Evolutionary conservation across 371 early-diverging fungal genomes (phyloP).

Genomic region (Sporodiniella umbellata): DNA sequence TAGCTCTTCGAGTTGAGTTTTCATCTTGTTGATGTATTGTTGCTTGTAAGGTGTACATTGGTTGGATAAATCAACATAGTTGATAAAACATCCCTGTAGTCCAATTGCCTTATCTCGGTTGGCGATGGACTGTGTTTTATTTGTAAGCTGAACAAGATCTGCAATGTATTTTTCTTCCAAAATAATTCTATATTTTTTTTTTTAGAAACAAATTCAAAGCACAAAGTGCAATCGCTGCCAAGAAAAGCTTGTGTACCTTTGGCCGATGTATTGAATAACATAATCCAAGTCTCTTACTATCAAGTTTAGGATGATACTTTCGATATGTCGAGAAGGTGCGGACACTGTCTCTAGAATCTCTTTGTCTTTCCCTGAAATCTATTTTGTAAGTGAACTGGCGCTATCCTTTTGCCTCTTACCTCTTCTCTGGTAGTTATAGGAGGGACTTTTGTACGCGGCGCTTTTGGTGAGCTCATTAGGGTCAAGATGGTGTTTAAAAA

Average conservation of each 20-base stretch:
- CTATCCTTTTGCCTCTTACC: background rate
- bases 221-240: no score
- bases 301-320: constrained; percentile 8
- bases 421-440: background rate
- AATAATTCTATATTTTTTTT: constrained; percentile 18
- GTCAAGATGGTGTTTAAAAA: background rate
- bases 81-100: constrained; percentile 9
- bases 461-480: background rate
- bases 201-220: no score
- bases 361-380: constrained; percentile 13
- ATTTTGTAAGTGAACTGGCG: background rate
- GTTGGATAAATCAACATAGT: constrained; percentile 15
- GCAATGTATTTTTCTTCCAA: constrained; percentile 14
- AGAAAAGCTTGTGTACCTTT: constrained; percentile 11
- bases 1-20: constrained; percentile 9
- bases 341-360: constrained; percentile 8
- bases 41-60: constrained; percentile 1
- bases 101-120: constrained; percentile 6
- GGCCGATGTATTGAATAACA: constrained; percentile 21
- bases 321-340: constrained; percentile 19
- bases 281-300: constrained; percentile 17
- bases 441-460: background rate
- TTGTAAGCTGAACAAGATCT: constrained; percentile 6
- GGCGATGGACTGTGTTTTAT: constrained; percentile 1
- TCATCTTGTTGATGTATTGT: constrained; percentile 7